Evolutionary conservation across 2,329 filamentous ascomycete species (phyloP).

Genomic region (Cryoendolithus antarcticus): DNA sequence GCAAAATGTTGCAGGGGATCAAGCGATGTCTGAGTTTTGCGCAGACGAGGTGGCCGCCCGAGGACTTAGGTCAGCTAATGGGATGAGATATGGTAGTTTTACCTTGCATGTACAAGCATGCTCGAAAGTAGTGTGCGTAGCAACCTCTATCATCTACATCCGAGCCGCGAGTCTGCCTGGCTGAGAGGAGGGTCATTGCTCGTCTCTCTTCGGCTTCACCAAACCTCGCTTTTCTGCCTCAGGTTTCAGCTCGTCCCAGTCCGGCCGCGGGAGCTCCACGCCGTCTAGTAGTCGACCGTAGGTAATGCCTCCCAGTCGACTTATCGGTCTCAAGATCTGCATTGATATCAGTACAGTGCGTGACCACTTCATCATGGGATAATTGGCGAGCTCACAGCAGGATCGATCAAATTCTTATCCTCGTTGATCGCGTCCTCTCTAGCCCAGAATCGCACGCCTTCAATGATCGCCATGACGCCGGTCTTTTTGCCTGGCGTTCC

Average conservation of each 20-base stretch:
- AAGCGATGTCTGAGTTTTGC: conserved; percentile 94
- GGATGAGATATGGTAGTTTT: conserved; percentile 46
- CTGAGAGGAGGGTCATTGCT: conserved; percentile 24
- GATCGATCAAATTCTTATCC: conserved; percentile 61
- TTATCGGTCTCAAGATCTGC: conserved; percentile 60
- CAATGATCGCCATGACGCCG: conserved; percentile 61
- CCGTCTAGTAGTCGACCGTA: conserved; percentile 61
- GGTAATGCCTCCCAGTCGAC: conserved; percentile 72
- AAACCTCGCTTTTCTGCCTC: conserved; percentile 44
- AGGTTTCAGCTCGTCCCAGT: conserved; percentile 35
- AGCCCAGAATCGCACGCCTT: conserved; percentile 81
- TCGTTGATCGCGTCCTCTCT: conserved; percentile 78
- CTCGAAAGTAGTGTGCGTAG: no score
- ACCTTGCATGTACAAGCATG: no score
- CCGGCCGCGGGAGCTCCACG: conserved; percentile 56
- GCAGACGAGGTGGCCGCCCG: conserved; percentile 89
- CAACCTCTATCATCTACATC: no score
- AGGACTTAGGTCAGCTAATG: conserved; percentile 89
- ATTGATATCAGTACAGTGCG: conserved; percentile 3
- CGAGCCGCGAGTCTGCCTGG: no score
- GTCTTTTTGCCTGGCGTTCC: conserved; percentile 61
- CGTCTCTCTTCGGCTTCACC: conserved; percentile 34
- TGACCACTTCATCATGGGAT: neutral
- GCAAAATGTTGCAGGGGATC: conserved; percentile 95
- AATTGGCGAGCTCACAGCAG: conserved; percentile 39